phyloP scores from a whole-genome alignment of 331 rosid genomes.

The Acacia concinna region DNA sequence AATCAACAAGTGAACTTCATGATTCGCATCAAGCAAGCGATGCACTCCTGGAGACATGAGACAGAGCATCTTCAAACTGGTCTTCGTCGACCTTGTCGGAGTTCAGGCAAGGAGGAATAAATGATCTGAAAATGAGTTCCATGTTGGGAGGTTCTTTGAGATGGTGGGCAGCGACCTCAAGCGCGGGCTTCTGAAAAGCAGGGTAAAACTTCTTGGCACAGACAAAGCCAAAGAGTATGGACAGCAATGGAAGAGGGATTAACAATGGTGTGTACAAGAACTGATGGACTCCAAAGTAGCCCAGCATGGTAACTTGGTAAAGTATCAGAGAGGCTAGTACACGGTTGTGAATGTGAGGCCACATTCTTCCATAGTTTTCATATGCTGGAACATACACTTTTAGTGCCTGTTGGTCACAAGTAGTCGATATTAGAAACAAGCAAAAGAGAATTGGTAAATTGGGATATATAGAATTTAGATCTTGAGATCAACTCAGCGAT shows the following conservation, averaged over 20 bases:
- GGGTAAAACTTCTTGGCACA: constrained; percentile 71
- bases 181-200: constrained; percentile 47
- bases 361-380: constrained; percentile 84
- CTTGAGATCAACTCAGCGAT: neutral
- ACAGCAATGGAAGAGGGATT: constrained; percentile 63
- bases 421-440: neutral
- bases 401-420: constrained; percentile 59
- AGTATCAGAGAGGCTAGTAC: constrained; percentile 66
- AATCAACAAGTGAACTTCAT: constrained; percentile 6
- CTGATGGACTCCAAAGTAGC: constrained; percentile 61
- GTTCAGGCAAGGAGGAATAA: constrained; percentile 74
- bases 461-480: neutral
- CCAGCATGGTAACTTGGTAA: constrained; percentile 81
- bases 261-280: constrained; percentile 50
- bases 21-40: constrained; percentile 43
- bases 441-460: neutral
- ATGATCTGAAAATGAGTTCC: constrained; percentile 67
- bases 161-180: constrained; percentile 52
- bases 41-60: constrained; percentile 57
- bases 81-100: constrained; percentile 67
- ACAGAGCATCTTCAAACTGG: constrained; percentile 66
- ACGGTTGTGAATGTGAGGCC: constrained; percentile 81
- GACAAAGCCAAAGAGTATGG: constrained; percentile 45
- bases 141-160: constrained; percentile 64
- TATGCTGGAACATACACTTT: constrained; percentile 82